These are phyloP conservation scores for Xylaria telfairii DNA, from an alignment of 495 filamentous ascomycete species.

Conservation along the genomic window DNA sequence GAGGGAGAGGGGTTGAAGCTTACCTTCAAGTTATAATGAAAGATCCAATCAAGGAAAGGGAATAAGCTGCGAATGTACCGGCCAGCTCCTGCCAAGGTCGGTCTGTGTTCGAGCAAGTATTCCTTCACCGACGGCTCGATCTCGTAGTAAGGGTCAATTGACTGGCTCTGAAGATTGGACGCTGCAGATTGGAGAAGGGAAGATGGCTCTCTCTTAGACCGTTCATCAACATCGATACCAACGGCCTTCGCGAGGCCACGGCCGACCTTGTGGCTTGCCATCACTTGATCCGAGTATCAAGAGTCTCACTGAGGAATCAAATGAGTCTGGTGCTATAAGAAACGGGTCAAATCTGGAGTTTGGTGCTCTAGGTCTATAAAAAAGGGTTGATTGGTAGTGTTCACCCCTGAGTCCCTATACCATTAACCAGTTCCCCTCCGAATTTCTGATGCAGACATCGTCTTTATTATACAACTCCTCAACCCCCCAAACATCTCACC, in stretches of 20 bases:
- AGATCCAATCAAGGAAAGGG: conserved; percentile 58
- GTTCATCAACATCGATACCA: conserved; percentile 62
- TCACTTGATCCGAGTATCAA: background rate
- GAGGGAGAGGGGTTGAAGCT: background rate
- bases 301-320: background rate
- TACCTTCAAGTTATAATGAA: conserved; percentile 55
- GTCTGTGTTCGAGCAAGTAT: conserved; percentile 66
- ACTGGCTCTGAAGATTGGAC: conserved; percentile 70
- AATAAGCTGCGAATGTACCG: conserved; percentile 59
- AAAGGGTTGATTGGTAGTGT: background rate
- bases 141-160: conserved; percentile 77
- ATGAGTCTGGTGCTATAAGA: background rate
- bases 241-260: conserved; percentile 72
- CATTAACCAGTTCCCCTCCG: background rate
- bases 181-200: conserved; percentile 55
- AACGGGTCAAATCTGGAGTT: background rate
- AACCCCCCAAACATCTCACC: background rate
- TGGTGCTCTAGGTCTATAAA: background rate
- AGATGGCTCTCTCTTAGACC: conserved; percentile 57
- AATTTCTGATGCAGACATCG: background rate
- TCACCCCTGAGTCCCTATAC: background rate
- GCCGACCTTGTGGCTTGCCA: conserved; percentile 57
- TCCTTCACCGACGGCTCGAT: conserved; percentile 73
- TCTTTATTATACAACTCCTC: conserved; percentile 14
- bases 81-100: conserved; percentile 54